These are phyloP conservation scores for Penstemon eatonii DNA, from an alignment of 257 asterid genomes.

Conservation along the genomic window DNA sequence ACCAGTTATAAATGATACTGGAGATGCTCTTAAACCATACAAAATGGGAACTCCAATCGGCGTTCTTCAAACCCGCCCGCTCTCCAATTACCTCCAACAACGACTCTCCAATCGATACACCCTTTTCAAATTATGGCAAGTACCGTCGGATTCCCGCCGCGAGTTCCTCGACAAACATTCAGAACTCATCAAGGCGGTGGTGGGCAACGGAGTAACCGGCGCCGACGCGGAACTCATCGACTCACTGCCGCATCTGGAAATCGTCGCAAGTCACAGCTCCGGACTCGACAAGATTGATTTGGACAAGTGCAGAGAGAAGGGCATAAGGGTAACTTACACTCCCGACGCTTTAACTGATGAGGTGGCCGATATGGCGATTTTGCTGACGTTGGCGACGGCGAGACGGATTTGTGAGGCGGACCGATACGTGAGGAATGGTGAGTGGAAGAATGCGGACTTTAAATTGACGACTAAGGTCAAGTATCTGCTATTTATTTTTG, in stretches of 20 bases:
- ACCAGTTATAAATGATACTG: no score
- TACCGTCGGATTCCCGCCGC: slow-evolving; percentile 38
- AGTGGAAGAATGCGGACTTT: slow-evolving; percentile 56
- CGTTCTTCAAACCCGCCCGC: slow-evolving; percentile 50
- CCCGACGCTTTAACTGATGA: slow-evolving; percentile 56
- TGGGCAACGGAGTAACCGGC: slow-evolving; percentile 49
- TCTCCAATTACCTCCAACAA: slow-evolving; percentile 47
- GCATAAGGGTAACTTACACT: slow-evolving; percentile 58
- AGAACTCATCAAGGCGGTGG: slow-evolving; percentile 43
- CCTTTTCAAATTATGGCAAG: slow-evolving; percentile 53
- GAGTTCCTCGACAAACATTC: slow-evolving; percentile 39
- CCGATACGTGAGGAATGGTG: slow-evolving; percentile 39
- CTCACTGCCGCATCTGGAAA: slow-evolving; percentile 50
- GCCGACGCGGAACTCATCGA: slow-evolving; percentile 53
- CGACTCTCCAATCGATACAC: slow-evolving; percentile 47
- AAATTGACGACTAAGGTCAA: slow-evolving; percentile 46
- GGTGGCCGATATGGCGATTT: slow-evolving; percentile 60
- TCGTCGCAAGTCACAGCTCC: slow-evolving; percentile 55
- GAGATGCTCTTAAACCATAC: background rate
- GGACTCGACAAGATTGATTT: slow-evolving; percentile 64
- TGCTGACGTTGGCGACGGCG: slow-evolving; percentile 46
- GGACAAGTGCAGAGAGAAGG: slow-evolving; percentile 52
- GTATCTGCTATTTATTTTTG: background rate
- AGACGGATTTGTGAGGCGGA: slow-evolving; percentile 57
- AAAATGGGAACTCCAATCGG: slow-evolving; percentile 41